These are phyloP conservation scores for Ophiostoma ulmi DNA, from an alignment of 2,329 filamentous ascomycete species.

Conservation along the genomic window DNA sequence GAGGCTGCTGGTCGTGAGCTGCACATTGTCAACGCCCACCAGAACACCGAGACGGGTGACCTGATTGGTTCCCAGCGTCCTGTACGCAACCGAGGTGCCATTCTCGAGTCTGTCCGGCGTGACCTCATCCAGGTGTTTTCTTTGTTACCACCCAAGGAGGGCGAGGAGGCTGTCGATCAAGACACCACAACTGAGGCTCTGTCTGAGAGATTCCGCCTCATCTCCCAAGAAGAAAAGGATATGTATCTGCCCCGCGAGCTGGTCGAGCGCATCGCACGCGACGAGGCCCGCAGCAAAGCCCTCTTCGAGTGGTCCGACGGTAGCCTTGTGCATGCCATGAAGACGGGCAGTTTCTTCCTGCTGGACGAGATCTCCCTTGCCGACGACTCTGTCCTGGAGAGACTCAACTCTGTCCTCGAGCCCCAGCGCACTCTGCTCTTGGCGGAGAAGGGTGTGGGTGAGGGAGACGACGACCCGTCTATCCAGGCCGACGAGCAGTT, in stretches of 20 bases:
- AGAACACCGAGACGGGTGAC: constrained; percentile 96
- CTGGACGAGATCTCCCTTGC: constrained; percentile 97
- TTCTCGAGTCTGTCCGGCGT: constrained; percentile 60
- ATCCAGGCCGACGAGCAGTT: constrained; percentile 61
- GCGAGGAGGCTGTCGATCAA: neutral
- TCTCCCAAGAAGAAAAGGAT: constrained; percentile 42
- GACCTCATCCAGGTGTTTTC: constrained; percentile 51
- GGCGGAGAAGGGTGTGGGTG: constrained; percentile 86
- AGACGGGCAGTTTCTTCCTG: constrained; percentile 80
- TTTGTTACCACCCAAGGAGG: constrained; percentile 13
- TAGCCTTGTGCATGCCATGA: constrained; percentile 90
- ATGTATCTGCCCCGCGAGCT: constrained; percentile 44
- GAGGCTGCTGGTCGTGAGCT: constrained; percentile 71
- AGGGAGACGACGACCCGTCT: constrained; percentile 54
- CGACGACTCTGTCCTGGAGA: constrained; percentile 93
- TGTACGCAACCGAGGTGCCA: constrained; percentile 73
- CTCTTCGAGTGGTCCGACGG: constrained; percentile 97
- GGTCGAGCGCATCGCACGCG: constrained; percentile 43
- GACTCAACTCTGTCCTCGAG: constrained; percentile 94
- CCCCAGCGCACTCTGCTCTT: constrained; percentile 78
- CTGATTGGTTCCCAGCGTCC: constrained; percentile 93
- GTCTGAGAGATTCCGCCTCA: constrained; percentile 53
- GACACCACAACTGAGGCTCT: constrained; percentile 51
- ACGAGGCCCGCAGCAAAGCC: constrained; percentile 64
- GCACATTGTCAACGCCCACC: constrained; percentile 92